Conservation (phyloP, 768 basidiomycete genomes). For the Hypholoma fasciculare region DNA sequence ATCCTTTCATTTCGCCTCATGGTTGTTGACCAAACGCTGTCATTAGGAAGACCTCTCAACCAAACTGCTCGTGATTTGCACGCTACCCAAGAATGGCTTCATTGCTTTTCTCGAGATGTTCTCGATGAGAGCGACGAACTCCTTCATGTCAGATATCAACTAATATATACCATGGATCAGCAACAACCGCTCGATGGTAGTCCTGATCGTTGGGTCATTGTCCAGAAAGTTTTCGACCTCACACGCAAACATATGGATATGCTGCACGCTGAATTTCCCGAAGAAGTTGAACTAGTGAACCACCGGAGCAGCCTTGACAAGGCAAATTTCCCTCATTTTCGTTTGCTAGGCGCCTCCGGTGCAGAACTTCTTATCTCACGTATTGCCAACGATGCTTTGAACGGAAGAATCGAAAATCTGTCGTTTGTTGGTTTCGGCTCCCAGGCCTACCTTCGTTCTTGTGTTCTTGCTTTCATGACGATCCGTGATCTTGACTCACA, state of each 20-base stretch:
- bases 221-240: slow-evolving; percentile 38
- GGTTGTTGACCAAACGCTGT: slow-evolving; percentile 35
- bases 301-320: neutral
- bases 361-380: slow-evolving; percentile 6
- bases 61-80: slow-evolving; percentile 20
- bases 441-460: slow-evolving; percentile 1
- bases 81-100: slow-evolving; percentile 26
- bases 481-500: neutral
- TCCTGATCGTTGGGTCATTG: slow-evolving; percentile 42
- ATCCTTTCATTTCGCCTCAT: slow-evolving; percentile 51
- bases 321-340: slow-evolving; percentile 14
- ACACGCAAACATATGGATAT: slow-evolving; percentile 13
- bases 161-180: slow-evolving; percentile 45
- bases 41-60: neutral
- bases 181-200: slow-evolving; percentile 37
- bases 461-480: slow-evolving; percentile 9
- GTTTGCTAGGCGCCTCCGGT: slow-evolving; percentile 11
- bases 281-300: slow-evolving; percentile 21
- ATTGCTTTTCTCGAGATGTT: slow-evolving; percentile 32
- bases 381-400: slow-evolving; percentile 8
- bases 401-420: slow-evolving; percentile 12
- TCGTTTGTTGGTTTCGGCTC: slow-evolving; percentile 12
- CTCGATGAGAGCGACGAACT: slow-evolving; percentile 51
- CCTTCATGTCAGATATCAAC: slow-evolving; percentile 45
- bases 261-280: slow-evolving; percentile 14